Percentiles rank a stretch among this genome's conserved stretches.
phyloP scores from a whole-genome alignment of 225 moss, liverwort and hornwort species.

The Bryum argenteum region DNA sequence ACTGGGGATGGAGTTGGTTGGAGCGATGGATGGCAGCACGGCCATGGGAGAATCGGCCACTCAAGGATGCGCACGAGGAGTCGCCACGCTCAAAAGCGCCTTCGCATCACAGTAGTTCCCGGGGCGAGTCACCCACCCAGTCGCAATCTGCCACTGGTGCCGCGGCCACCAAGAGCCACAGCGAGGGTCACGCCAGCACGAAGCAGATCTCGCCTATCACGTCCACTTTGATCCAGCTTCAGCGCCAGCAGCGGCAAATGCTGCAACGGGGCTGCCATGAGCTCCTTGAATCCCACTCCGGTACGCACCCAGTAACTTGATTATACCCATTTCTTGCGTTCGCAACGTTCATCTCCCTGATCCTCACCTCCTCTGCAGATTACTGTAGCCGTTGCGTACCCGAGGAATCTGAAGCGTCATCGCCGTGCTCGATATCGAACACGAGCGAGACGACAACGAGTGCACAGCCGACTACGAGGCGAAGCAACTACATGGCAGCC shows the following conservation, averaged over 20 bases:
- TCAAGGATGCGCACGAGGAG: slow-evolving; percentile 27
- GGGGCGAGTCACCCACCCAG: slow-evolving; percentile 40
- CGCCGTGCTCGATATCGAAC: slow-evolving; percentile 42
- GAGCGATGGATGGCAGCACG: slow-evolving; percentile 99
- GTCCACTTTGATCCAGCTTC: slow-evolving; percentile 51
- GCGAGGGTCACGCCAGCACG: slow-evolving; percentile 22
- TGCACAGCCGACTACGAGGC: slow-evolving; percentile 32
- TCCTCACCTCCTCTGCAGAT: background rate
- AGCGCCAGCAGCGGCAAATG: slow-evolving; percentile 64
- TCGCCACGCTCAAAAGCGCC: slow-evolving; percentile 25
- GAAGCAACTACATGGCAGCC: slow-evolving; percentile 84
- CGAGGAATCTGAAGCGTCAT: slow-evolving; percentile 39
- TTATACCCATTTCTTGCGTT: background rate
- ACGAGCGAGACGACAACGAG: slow-evolving; percentile 27
- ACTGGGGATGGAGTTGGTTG: slow-evolving; percentile 99
- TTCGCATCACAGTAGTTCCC: slow-evolving; percentile 33
- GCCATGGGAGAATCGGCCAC: slow-evolving; percentile 82
- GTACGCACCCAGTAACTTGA: background rate
- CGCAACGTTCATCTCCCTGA: background rate
- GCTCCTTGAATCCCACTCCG: slow-evolving; percentile 17
- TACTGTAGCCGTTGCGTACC: background rate
- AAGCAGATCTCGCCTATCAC: slow-evolving; percentile 59
- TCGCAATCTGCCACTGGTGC: slow-evolving; percentile 24
- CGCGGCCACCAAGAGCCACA: background rate
- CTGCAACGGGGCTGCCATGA: slow-evolving; percentile 31